A percentile compares a stretch with the other conserved stretches of the same genome.
These are phyloP conservation scores for Colletotrichum abscissum DNA, from an alignment of 2,329 filamentous ascomycete genomes.

Conservation along the genomic window DNA sequence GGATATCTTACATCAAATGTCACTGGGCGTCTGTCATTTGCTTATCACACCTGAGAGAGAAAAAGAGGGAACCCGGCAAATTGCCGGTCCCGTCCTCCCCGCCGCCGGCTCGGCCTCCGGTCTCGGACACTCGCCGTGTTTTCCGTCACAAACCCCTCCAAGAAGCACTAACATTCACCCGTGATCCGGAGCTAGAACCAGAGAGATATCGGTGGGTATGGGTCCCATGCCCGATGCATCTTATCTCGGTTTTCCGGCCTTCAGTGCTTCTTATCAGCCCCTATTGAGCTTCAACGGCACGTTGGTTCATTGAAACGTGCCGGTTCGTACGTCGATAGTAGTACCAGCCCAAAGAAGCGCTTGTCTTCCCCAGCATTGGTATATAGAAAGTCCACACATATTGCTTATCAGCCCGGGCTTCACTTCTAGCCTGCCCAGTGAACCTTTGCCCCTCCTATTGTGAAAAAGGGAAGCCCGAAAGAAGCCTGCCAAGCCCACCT, in stretches of 20 bases:
- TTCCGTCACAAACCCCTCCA: not conserved
- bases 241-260: not conserved
- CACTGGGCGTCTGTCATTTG: not conserved
- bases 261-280: not conserved
- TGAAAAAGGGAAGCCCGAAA: not conserved
- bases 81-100: conserved; percentile 23
- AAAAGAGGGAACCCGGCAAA: conserved; percentile 10
- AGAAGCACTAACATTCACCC: not conserved
- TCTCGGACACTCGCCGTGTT: conserved; percentile 17
- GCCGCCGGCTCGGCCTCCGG: conserved; percentile 20
- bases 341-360: not conserved
- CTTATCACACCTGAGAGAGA: not conserved
- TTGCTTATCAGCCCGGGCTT: not conserved
- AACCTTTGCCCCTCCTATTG: not conserved
- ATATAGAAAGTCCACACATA: not conserved
- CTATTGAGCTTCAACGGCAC: not conserved
- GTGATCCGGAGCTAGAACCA: not conserved
- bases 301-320: not conserved
- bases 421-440: not conserved
- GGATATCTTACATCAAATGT: not conserved
- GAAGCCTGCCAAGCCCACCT: not conserved
- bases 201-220: not conserved
- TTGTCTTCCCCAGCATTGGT: not conserved
- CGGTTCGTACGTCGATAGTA: not conserved
- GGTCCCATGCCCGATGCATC: not conserved